Conservation (phyloP, 2,329 filamentous ascomycete species). For the Botrytis cinerea region DNA sequence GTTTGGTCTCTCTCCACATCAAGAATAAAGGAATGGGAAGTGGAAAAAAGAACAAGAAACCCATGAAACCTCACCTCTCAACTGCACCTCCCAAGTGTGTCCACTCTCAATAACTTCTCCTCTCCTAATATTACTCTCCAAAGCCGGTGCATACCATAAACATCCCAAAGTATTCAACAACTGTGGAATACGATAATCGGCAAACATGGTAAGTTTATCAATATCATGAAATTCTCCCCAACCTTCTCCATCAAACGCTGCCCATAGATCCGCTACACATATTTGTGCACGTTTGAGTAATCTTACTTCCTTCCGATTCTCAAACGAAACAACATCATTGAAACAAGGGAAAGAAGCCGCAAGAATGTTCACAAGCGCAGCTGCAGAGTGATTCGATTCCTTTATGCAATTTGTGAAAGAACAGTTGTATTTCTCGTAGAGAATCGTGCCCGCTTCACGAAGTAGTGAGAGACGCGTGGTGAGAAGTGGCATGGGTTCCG, state of each 20-base stretch:
- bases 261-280: slow-evolving; percentile 93
- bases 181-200: slow-evolving; percentile 95
- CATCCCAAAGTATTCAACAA: slow-evolving; percentile 83
- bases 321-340: slow-evolving; percentile 75
- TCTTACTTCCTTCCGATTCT: slow-evolving; percentile 70
- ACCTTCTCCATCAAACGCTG: slow-evolving; percentile 80
- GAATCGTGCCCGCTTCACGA: slow-evolving; percentile 76
- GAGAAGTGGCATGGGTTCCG: slow-evolving; percentile 84
- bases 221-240: slow-evolving; percentile 88
- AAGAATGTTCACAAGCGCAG: slow-evolving; percentile 81
- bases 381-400: slow-evolving; percentile 76
- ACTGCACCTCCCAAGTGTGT: slow-evolving; percentile 78
- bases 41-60: not conserved
- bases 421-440: slow-evolving; percentile 78
- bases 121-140: slow-evolving; percentile 69
- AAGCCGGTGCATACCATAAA: slow-evolving; percentile 77
- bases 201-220: slow-evolving; percentile 96
- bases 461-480: slow-evolving; percentile 76
- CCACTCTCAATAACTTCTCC: slow-evolving; percentile 69
- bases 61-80: slow-evolving; percentile 65
- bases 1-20: not conserved
- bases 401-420: slow-evolving; percentile 73
- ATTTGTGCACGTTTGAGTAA: slow-evolving; percentile 96
- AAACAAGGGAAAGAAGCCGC: slow-evolving; percentile 84
- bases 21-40: not conserved